A percentile compares a stretch with the other conserved stretches of the same genome.
Conservation (phyloP, 345 rosid genomes). For the Jatropha curcas region DNA sequence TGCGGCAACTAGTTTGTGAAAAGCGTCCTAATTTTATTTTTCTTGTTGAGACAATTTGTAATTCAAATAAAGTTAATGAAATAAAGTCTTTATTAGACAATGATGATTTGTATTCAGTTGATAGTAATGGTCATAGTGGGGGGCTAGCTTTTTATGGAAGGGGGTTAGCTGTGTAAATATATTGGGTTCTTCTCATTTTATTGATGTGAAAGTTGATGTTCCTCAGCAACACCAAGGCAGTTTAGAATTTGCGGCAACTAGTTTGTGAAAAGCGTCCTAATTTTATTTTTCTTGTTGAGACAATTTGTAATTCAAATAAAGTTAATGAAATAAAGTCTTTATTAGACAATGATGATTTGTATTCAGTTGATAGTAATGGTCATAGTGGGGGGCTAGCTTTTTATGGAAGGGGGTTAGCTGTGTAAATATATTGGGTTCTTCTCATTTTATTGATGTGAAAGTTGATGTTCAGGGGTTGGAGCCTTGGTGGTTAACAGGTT, state of each 20-base stretch:
- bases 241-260: background rate
- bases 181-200: background rate
- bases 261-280: background rate
- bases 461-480: background rate
- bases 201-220: background rate
- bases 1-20: background rate
- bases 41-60: background rate
- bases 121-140: background rate
- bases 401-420: background rate
- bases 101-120: background rate
- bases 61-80: background rate
- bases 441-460: background rate
- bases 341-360: background rate
- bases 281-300: background rate
- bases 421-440: background rate
- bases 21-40: background rate
- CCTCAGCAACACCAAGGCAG: background rate
- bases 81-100: too few species aligned
- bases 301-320: background rate
- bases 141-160: background rate
- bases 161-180: background rate
- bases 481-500: too few species aligned
- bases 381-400: background rate
- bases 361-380: background rate
- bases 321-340: background rate